phyloP scores from a whole-genome alignment of 352 stramenopile species.

The Globisporangium sylvaticum region DNA sequence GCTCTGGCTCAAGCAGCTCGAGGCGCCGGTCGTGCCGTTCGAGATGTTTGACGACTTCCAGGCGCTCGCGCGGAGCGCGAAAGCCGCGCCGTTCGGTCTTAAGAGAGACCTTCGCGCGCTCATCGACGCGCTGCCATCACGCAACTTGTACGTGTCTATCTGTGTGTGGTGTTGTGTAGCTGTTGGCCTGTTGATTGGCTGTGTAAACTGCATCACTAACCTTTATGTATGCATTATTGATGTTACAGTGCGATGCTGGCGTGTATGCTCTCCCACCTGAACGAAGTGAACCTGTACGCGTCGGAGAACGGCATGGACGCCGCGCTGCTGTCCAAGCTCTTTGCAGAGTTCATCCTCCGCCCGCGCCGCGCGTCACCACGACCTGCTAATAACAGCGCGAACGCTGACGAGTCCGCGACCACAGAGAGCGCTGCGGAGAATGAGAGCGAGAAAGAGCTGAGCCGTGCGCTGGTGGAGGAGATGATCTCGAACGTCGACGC shows the following conservation, averaged over 20 bases:
- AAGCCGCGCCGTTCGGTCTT: slow-evolving; percentile 47
- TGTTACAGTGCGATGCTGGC: slow-evolving; percentile 52
- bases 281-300: slow-evolving; percentile 79
- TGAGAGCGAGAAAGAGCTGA: slow-evolving; percentile 14
- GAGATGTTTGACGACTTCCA: slow-evolving; percentile 61
- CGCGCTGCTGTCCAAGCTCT: slow-evolving; percentile 41
- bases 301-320: slow-evolving; percentile 74
- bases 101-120: slow-evolving; percentile 55
- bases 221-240: neutral
- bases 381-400: neutral
- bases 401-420: slow-evolving; percentile 6
- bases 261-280: slow-evolving; percentile 76
- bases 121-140: slow-evolving; percentile 49
- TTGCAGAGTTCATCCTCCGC: slow-evolving; percentile 54
- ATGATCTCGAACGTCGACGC: slow-evolving; percentile 74
- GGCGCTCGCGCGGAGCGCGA: slow-evolving; percentile 35
- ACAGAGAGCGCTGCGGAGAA: slow-evolving; percentile 17
- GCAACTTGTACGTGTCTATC: slow-evolving; percentile 50
- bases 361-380: slow-evolving; percentile 13
- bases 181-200: neutral
- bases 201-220: neutral
- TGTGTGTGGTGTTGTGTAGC: neutral
- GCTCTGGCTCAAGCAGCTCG: slow-evolving; percentile 60
- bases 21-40: slow-evolving; percentile 62
- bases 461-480: slow-evolving; percentile 41